Base-by-base conservation (phyloP, 1,284 basidiomycete genomes). In the Rhodotorula mucilaginosa region DNA sequence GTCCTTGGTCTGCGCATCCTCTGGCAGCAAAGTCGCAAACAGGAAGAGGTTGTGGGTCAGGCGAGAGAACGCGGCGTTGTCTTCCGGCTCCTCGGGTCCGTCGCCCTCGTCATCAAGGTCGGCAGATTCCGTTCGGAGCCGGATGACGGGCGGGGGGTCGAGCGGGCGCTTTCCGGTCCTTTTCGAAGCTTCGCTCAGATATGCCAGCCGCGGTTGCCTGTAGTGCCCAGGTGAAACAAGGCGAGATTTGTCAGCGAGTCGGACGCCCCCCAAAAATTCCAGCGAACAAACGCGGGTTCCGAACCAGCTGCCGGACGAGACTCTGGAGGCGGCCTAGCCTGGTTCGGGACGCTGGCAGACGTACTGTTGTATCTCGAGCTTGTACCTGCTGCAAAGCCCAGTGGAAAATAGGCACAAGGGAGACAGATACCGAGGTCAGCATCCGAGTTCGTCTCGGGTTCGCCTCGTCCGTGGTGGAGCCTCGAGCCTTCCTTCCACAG, bases 91-190 rank as follows among this genome's bases (percentile, higher is more conserved):
- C 82, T 84, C 29, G 29, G 67, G 26, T 31, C 39, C 58, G 16
- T 39, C 31, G 47, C 59, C 52, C 12, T 54, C 52, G 46, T n/a
- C 51, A 5, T 21, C 23, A 21, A 1, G 84, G 82, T n/a, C 86
- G 81, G 13, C 86, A 87, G 68, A 97, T 44, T 44, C 39, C 39
- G 39, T 91, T 65, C 90, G 88, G 12, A 98, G 87, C 81, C 96
- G 93, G n/a, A 97, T 88, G 80, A 97, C 95, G 19, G 95, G 95
- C 0, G 93, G 93, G 0, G 96, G 95, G 84, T 97, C 93, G 79
- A 98, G 93, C 4, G 95, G 93, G 46, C 95, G 86, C 52, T 67
- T 68, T 78, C 70, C 76, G 87, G 88, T 88, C 85, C 90, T 90
- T 78, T 93, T 92, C 63, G 92, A 92, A 12, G 93, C 89, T 61